Base-by-base conservation (phyloP, 2,329 filamentous ascomycete genomes). In the Chaetomium strumarium region DNA sequence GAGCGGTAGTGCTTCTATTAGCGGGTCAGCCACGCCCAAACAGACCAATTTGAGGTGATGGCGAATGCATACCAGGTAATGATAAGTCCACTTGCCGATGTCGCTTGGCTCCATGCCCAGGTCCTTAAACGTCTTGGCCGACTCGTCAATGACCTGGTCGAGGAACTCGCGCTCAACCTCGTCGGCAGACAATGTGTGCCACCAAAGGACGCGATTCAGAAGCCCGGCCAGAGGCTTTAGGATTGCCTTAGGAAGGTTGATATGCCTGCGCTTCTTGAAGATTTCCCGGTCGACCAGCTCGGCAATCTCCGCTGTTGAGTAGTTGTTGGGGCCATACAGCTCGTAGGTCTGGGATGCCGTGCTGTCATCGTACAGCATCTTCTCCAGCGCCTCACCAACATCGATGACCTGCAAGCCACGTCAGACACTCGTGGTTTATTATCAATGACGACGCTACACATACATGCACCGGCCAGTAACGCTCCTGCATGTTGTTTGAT, bases 91-190 rank as follows among this genome's bases (percentile, higher is more conserved):
- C 70, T 88, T 85, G 69, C 81, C 84, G 64, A 97, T 81, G 58
- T 97, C 91, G 43, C 83, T 87, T 30, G 92, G 89, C 72, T 90
- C 86, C 59, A 99, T 96, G 56, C 83, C 88, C 43, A 99, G 79
- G 67, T 97, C 91, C 72, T 88, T 88, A 75, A 97, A 95, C 1
- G 93, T 97, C 81, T 96, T 97, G 60, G 93, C 93, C 33, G 78
- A 83, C 54, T 84, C 83, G 70, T 99, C 93, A 66, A 99, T 95
- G 62, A 82, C 75, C 71, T 99, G 93, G 71, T 99, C 88, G 63
- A 95, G 82, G 71, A 92, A 95, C 70, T 99, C 91, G 58, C 87
- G 80, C 76, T 96, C 90, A 12, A 99, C 79, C 69, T 95, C 84
- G 65, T 97, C 91, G 37, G 83, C 82, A 33, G 88, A 91, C 57